A percentile compares a stretch with the other conserved stretches of the same genome.
These are phyloP conservation scores for Yamadazyma nakazawae DNA, from an alignment of 805 yeast genomes.

Conservation along the genomic window DNA sequence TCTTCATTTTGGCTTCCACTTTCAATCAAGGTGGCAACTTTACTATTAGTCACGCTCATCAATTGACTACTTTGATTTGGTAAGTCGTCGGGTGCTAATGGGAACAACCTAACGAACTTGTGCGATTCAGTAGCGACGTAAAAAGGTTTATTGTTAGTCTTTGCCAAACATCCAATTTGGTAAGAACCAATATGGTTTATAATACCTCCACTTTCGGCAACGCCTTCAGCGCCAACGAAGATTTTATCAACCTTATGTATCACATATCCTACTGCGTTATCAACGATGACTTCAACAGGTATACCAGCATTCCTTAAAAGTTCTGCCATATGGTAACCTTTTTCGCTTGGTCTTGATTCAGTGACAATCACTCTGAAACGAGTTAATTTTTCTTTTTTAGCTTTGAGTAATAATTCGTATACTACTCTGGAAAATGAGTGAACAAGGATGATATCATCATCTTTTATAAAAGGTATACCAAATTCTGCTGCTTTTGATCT, in stretches of 20 bases:
- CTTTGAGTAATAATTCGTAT: conserved; percentile 66
- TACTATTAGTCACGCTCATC: conserved; percentile 20
- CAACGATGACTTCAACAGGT: conserved; percentile 86
- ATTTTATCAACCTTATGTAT: conserved; percentile 90
- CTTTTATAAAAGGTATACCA: conserved; percentile 87
- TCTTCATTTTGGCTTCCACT: neutral
- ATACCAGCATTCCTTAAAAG: conserved; percentile 66
- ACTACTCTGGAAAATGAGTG: conserved; percentile 95
- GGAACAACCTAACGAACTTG: conserved; percentile 94
- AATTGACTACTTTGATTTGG: conserved; percentile 45
- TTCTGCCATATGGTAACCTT: conserved; percentile 70
- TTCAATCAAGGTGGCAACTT: conserved; percentile 12
- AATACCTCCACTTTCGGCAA: conserved; percentile 97
- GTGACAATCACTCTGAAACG: conserved; percentile 90
- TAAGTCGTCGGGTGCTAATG: conserved; percentile 87
- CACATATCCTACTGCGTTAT: conserved; percentile 90
- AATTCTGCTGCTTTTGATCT: conserved; percentile 82
- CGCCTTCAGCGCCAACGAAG: conserved; percentile 98
- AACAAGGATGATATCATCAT: conserved; percentile 85
- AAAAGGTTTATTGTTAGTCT: conserved; percentile 85
- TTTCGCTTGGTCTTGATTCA: conserved; percentile 83
- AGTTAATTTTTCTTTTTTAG: conserved; percentile 66
- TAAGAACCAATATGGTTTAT: conserved; percentile 93
- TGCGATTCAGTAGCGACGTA: conserved; percentile 94
- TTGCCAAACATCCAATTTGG: conserved; percentile 90